Base-by-base conservation (phyloP, 169 alveolate species). In the Cryptosporidium viatorum region DNA sequence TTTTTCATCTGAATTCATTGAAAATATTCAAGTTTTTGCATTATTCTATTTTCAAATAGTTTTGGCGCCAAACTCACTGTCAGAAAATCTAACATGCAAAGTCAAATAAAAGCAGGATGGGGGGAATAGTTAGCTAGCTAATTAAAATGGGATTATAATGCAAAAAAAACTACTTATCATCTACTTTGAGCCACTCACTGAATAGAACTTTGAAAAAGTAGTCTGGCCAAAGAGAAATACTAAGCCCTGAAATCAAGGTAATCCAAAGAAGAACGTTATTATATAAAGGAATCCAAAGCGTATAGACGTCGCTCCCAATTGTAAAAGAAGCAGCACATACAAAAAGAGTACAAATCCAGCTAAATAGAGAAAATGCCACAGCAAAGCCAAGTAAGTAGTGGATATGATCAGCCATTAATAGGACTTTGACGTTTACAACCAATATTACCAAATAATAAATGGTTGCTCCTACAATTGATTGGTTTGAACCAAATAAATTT, bases 341-440 rank as follows among this genome's bases (percentile, higher is more conserved):
- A 75, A 75, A 75, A 55, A 75, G 69, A 60, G 62, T 59, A 26
- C 86, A 75, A 37, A 75, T 59, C 86, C 86, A 75, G 23, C 86
- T 75, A 29, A 75, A 60, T 14, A 75, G 12, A 29, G 86, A 75
- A 59, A 75, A 75, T n/a, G 73, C 71, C 31, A 59, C 73, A 3
- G 74, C 71, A 55, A 75, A 75, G 2, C 86, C 86, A 23, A 75
- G 73, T 21, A 75, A 60, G 52, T 75, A 75, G 73, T 75, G 86
- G 18, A 75, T 75, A 26, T 75, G 86, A 45, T 75, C 86, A 55
- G 86, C 86, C 86, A 75, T 75, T 86, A 94, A 45, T 51, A 94
- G 51, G 26, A 94, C 93, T 86, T 94, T 94, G 37, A 86, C 45
- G 69, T 92, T 91, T 26, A 94, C 97, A 70, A 93, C 87, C 6